Evolutionary conservation across 2,329 filamentous ascomycete species (phyloP).

Genomic region (Paecilomyces sp.): DNA sequence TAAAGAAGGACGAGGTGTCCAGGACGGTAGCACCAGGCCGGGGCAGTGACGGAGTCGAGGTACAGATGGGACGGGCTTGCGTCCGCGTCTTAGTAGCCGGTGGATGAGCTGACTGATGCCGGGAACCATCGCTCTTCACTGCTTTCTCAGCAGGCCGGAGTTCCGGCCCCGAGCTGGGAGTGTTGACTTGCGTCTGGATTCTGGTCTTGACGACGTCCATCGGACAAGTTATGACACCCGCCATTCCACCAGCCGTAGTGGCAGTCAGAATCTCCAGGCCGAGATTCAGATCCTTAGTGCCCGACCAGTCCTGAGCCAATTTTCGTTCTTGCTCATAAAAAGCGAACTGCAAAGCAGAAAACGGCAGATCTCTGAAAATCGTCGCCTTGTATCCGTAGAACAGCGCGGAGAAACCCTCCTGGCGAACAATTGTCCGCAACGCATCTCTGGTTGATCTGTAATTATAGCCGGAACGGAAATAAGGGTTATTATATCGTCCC

Average conservation of each 20-base stretch:
- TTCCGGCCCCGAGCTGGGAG: slow-evolving; percentile 25
- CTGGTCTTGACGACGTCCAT: slow-evolving; percentile 96
- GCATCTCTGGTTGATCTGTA: slow-evolving; percentile 83
- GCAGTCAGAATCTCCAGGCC: slow-evolving; percentile 82
- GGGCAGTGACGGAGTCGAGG: slow-evolving; percentile 79
- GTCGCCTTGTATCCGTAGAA: slow-evolving; percentile 98
- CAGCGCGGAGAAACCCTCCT: slow-evolving; percentile 76
- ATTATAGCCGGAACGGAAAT: slow-evolving; percentile 91
- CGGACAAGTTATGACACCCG: slow-evolving; percentile 89
- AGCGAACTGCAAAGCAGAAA: slow-evolving; percentile 93
- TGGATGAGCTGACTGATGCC: slow-evolving; percentile 17
- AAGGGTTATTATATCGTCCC: slow-evolving; percentile 89
- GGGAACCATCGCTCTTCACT: slow-evolving; percentile 20
- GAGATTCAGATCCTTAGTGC: slow-evolving; percentile 76
- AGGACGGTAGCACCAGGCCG: slow-evolving; percentile 72
- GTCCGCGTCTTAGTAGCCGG: slow-evolving; percentile 26
- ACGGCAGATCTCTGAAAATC: slow-evolving; percentile 86
- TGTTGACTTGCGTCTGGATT: slow-evolving; percentile 82
- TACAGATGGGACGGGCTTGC: slow-evolving; percentile 73
- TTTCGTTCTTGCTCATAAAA: slow-evolving; percentile 94
- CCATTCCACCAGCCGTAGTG: slow-evolving; percentile 81
- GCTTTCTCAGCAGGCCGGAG: slow-evolving; percentile 12
- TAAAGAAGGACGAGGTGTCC: slow-evolving; percentile 83
- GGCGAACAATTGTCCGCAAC: slow-evolving; percentile 71
- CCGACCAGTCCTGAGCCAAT: slow-evolving; percentile 71